Base-by-base conservation (phyloP, 768 basidiomycete genomes). In the Gloeostereum incarnatum region DNA sequence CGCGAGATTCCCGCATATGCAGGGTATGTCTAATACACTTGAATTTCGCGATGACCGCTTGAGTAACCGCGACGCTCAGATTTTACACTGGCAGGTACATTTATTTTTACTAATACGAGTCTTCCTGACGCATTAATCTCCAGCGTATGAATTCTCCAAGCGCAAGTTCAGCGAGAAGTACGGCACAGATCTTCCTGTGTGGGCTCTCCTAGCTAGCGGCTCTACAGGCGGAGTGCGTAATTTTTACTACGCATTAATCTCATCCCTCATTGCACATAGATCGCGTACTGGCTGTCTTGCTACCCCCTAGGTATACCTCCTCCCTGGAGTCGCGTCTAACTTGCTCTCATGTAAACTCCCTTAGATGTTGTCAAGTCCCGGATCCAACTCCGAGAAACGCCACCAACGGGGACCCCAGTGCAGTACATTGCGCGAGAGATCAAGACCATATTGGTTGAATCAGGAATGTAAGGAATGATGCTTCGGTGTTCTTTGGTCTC, bases 1-100 rank as follows among this genome's bases (percentile, higher is more conserved):
- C 71, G 93, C 47, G 96, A 99, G 59, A 91, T 98, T 24, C 96
- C 96, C 2, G 94, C 92, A 6, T 97, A 97, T 54, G 92, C 93
- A 22, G 91, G 86, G 78, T 85, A 47, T 43, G 75, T 66, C 13
- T 4, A 17, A 14, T 21, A 31, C 14, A 35, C 21, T 35, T 22
- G 3, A 31, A 13, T 13, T 29, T 30, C 26, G 8, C 21, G n/a
- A n/a, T n/a, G n/a, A n/a, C 31, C 29, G 10, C 7, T 20, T 39
- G n/a, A n/a, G n/a, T 21, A 11, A 36, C 14, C 21, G 20, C 19
- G 20, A 23, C 22, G 40, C 11, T 37, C 27, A 87, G 83, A 35
- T 87, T 85, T 48, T 85, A 85, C 53, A 64, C 78, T 32, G 75
- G 79, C 78, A 43, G 35, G 51, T 35, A n/a, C n/a, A n/a, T n/a